These are phyloP conservation scores for Protoeuglena noctilucae DNA, from an alignment of 139 green algal genomes.

Conservation along the genomic window DNA sequence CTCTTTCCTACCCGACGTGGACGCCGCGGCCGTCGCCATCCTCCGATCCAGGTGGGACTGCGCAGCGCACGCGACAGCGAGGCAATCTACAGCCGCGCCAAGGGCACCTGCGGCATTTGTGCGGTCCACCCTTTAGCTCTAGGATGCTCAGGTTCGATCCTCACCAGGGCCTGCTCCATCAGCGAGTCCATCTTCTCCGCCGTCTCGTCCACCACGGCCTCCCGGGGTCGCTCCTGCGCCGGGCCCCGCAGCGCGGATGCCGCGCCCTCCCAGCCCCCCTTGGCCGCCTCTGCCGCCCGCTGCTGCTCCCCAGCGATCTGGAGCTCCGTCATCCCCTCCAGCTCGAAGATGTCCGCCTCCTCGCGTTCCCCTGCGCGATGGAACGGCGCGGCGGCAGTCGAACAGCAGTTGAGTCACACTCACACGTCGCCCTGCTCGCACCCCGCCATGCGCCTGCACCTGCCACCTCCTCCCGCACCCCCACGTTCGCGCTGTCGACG, in stretches of 20 bases:
- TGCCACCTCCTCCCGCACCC: background rate
- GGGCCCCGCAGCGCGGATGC: constrained; percentile 9
- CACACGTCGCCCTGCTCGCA: constrained; percentile 6
- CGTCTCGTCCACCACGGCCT: constrained; percentile 18
- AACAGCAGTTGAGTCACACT: too few species aligned
- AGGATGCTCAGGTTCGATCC: too few species aligned
- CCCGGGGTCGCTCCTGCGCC: constrained; percentile 2
- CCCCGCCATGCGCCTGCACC: background rate
- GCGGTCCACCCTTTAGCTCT: constrained; percentile 44
- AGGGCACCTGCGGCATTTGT: constrained; percentile 23
- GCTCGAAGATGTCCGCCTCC: constrained; percentile 56
- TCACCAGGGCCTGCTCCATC: constrained; percentile 65
- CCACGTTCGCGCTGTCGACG: constrained; percentile 25
- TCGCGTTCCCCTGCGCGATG: too few species aligned
- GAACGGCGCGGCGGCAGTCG: background rate
- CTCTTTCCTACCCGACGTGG: constrained; percentile 8
- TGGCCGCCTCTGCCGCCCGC: constrained; percentile 5
- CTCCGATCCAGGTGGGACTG: background rate
- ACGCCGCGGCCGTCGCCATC: constrained; percentile 2
- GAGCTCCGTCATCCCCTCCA: constrained; percentile 53
- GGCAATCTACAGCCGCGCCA: background rate
- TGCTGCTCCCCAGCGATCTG: constrained; percentile 7
- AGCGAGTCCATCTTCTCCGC: constrained; percentile 75
- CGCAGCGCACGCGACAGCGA: background rate
- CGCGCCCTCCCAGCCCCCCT: constrained; percentile 42